A percentile compares a stretch with the other conserved stretches of the same genome.
phyloP scores from a whole-genome alignment of 1,284 basidiomycete genomes.

The Cutaneotrichosporon sp. region DNA sequence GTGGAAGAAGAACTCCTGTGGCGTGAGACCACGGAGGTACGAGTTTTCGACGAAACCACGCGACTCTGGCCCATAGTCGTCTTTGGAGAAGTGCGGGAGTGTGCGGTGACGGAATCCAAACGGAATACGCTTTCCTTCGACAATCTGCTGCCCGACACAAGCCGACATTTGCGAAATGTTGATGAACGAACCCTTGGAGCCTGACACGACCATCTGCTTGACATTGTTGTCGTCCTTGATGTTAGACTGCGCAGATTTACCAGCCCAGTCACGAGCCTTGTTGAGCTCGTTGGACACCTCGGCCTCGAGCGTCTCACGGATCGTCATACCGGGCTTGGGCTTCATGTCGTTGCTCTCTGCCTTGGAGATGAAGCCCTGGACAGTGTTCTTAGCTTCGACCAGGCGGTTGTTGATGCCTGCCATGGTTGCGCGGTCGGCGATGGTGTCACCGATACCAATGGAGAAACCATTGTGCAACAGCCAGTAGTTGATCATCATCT shows the following conservation, averaged over 20 bases:
- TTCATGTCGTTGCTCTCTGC: conserved; percentile 80
- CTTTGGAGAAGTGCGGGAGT: conserved; percentile 95
- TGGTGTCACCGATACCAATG: conserved; percentile 98
- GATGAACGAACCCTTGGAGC: conserved; percentile 98
- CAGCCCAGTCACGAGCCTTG: conserved; percentile 89
- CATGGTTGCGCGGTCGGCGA: conserved; percentile 88
- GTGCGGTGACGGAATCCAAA: conserved; percentile 97
- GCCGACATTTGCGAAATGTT: conserved; percentile 99
- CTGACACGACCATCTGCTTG: conserved; percentile 99
- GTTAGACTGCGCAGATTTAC: conserved; percentile 90
- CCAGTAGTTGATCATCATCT: conserved; percentile 97
- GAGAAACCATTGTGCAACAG: conserved; percentile 98
- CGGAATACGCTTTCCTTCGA: conserved; percentile 96
- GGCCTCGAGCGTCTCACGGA: conserved; percentile 97
- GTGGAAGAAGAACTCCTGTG: conserved; percentile 99
- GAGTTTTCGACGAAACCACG: conserved; percentile 99
- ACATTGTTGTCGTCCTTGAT: conserved; percentile 99
- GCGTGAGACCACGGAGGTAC: conserved; percentile 93
- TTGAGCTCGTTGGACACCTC: conserved; percentile 88
- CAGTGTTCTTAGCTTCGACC: conserved; percentile 70
- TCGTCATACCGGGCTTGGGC: conserved; percentile 93
- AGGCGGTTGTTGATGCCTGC: conserved; percentile 78
- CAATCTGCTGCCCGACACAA: conserved; percentile 96
- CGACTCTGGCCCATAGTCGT: conserved; percentile 98
- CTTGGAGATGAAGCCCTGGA: conserved; percentile 65